Evolutionary conservation across 1,284 basidiomycete genomes (phyloP).

Genomic region (Trametes versicolor): DNA sequence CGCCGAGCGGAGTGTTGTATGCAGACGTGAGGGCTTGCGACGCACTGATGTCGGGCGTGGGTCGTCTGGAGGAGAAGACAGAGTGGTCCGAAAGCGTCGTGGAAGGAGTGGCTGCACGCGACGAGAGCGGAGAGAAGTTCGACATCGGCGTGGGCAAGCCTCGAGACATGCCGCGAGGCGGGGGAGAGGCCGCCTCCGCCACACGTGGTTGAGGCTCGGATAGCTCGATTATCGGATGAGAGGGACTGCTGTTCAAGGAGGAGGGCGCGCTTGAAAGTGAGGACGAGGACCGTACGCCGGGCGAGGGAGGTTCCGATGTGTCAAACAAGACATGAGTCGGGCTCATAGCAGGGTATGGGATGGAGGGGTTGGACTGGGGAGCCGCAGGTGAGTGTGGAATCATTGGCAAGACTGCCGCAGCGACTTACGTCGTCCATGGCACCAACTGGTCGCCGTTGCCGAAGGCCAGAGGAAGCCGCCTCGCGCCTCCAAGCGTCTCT

Average conservation of each 20-base stretch:
- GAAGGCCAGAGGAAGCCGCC: slow-evolving; percentile 46
- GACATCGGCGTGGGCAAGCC: slow-evolving; percentile 37
- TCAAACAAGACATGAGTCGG: slow-evolving; percentile 61
- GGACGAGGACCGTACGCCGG: slow-evolving; percentile 25
- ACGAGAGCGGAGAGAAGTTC: slow-evolving; percentile 28
- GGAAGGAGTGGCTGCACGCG: slow-evolving; percentile 27
- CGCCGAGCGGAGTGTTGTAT: slow-evolving; percentile 37
- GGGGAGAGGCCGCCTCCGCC: slow-evolving; percentile 14
- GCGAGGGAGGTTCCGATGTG: slow-evolving; percentile 51
- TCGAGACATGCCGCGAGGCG: slow-evolving; percentile 25
- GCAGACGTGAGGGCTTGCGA: slow-evolving; percentile 29
- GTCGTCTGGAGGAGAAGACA: slow-evolving; percentile 36
- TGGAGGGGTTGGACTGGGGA: slow-evolving; percentile 51
- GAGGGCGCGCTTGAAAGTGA: slow-evolving; percentile 27
- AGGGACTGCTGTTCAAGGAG: slow-evolving; percentile 23
- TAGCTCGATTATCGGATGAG: slow-evolving; percentile 16
- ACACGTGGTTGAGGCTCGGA: slow-evolving; percentile 8
- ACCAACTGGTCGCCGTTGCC: slow-evolving; percentile 46
- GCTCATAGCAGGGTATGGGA: slow-evolving; percentile 55
- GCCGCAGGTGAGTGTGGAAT: slow-evolving; percentile 2
- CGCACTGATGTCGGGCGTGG: slow-evolving; percentile 38
- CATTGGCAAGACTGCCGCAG: background rate
- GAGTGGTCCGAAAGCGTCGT: slow-evolving; percentile 27
- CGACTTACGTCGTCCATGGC: slow-evolving; percentile 57
- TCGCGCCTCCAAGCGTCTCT: slow-evolving; percentile 63